Percentiles rank a stretch among this genome's conserved stretches.
Evolutionary conservation across 106 monocot species (phyloP).

Genomic region (Dendrobium nobile): DNA sequence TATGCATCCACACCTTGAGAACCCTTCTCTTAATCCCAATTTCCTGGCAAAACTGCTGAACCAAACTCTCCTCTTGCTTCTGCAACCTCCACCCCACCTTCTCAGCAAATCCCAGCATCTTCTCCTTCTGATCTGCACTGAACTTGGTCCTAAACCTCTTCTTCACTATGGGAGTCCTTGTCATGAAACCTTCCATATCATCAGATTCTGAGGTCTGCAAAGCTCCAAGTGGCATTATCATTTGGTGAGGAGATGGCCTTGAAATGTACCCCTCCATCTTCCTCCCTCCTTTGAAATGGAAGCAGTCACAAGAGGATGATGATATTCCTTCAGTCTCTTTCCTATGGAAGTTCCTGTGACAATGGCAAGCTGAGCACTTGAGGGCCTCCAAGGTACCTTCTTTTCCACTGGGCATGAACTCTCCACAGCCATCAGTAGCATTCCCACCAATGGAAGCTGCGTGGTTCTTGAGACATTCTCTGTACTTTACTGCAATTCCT

Average conservation of each 20-base stretch:
- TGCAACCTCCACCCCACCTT: conserved; percentile 47
- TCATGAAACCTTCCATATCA: conserved; percentile 29
- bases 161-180: conserved; percentile 19
- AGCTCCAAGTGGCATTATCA: conserved; percentile 74
- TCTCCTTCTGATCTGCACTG: conserved; percentile 74
- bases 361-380: conserved; percentile 57
- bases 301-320: neutral
- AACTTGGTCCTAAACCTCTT: conserved; percentile 77
- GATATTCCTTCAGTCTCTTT: conserved; percentile 42
- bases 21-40: conserved; percentile 51
- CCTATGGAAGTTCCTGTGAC: conserved; percentile 75
- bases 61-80: conserved; percentile 37
- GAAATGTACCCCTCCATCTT: conserved; percentile 17
- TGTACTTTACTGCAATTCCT: conserved; percentile 34
- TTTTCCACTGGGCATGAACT: conserved; percentile 75
- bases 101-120: conserved; percentile 63
- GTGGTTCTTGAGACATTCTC: conserved; percentile 74
- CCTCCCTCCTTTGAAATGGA: conserved; percentile 20
- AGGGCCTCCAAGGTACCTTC: conserved; percentile 60
- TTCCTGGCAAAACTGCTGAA: conserved; percentile 53
- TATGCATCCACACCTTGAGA: conserved; percentile 65
- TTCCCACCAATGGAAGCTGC: conserved; percentile 59
- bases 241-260: conserved; percentile 28
- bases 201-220: conserved; percentile 39
- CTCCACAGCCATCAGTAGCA: conserved; percentile 65